phyloP scores from a whole-genome alignment of 2,329 filamentous ascomycete species.

The Calonectria multiphialidica region DNA sequence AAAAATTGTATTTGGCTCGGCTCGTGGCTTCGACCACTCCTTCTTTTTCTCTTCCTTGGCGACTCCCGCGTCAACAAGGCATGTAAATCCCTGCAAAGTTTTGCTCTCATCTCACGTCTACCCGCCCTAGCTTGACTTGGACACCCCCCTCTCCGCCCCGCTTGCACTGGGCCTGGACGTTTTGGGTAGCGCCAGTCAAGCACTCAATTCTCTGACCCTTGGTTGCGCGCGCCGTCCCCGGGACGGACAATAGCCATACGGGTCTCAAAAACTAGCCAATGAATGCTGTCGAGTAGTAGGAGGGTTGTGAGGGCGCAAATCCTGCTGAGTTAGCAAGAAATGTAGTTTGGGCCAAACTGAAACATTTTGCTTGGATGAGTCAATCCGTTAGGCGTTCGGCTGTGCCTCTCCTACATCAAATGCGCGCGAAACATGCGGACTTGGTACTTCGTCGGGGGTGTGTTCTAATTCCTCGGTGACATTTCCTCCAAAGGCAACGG shows the following conservation, averaged over 20 bases:
- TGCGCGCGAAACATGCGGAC: background rate
- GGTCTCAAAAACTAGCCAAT: conserved; percentile 25
- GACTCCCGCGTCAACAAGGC: conserved; percentile 32
- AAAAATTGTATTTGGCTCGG: conserved; percentile 13
- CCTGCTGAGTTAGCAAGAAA: conserved; percentile 14
- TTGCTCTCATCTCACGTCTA: conserved; percentile 34
- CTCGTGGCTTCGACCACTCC: conserved; percentile 37
- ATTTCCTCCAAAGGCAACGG: background rate
- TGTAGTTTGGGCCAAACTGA: background rate
- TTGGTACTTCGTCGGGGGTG: background rate
- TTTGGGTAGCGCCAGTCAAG: conserved; percentile 22
- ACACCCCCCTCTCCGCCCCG: conserved; percentile 27
- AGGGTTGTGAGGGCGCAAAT: conserved; percentile 25
- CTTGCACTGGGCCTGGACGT: conserved; percentile 29
- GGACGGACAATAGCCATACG: conserved; percentile 25
- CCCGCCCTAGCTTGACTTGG: conserved; percentile 20
- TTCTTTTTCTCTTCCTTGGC: conserved; percentile 46
- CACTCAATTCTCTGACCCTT: conserved; percentile 26
- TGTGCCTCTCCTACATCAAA: background rate
- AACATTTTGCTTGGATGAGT: conserved; percentile 10
- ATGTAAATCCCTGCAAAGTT: conserved; percentile 37
- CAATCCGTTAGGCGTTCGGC: background rate
- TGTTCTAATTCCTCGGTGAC: background rate
- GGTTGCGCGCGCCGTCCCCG: conserved; percentile 21
- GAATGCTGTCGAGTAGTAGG: conserved; percentile 19